Conservation (phyloP, 495 filamentous ascomycete species). For the Chaetomium fimeti region DNA sequence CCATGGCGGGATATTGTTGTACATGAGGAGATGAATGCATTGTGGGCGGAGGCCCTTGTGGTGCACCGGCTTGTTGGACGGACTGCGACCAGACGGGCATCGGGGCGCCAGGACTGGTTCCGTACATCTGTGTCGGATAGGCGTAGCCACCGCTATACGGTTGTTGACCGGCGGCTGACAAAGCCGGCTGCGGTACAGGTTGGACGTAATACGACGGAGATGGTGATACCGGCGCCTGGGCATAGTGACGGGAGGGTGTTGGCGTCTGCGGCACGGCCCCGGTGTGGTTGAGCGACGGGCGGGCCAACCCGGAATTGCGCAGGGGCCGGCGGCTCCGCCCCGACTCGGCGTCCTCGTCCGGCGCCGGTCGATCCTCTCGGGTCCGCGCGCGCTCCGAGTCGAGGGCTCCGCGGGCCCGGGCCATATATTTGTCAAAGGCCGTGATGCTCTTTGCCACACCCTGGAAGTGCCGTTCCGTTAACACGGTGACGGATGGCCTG, state of each 20-base stretch:
- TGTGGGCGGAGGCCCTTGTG: not conserved
- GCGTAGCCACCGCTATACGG: not conserved
- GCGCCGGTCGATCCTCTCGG: not conserved
- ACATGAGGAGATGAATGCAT: not conserved
- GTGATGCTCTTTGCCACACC: not conserved
- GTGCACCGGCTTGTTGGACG: not conserved
- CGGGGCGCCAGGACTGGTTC: not conserved
- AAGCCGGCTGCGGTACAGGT: not conserved
- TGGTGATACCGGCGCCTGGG: not conserved
- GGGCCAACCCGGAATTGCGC: not conserved
- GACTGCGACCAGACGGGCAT: not conserved
- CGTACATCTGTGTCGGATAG: not conserved
- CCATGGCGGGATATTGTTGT: not conserved
- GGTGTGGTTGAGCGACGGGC: not conserved
- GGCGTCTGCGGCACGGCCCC: not conserved
- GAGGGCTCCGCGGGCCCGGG: not conserved
- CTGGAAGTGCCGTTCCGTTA: slow-evolving; percentile 7
- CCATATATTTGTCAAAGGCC: slow-evolving; percentile 2
- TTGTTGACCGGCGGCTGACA: not conserved
- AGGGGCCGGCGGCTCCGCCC: not conserved
- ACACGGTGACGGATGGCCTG: not conserved
- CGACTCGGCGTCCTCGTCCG: not conserved
- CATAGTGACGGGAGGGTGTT: not conserved
- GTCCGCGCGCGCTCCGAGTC: slow-evolving; percentile 1
- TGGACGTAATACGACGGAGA: not conserved